Base-by-base conservation (phyloP, 306 rosid genomes). In the Quercus aquifolioides region DNA sequence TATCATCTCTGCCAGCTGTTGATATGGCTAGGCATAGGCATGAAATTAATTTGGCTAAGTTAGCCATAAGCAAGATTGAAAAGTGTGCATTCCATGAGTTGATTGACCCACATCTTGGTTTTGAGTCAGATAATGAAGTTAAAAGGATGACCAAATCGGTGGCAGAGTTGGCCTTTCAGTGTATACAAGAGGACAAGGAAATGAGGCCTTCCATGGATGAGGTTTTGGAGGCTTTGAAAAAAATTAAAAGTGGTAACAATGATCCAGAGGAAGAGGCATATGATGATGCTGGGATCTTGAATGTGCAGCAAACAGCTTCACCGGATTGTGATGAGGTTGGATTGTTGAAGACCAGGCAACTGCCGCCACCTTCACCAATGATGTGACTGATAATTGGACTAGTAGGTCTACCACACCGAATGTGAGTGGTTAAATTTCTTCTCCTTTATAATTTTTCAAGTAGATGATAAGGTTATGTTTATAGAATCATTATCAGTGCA, bases 161-260 rank as follows among this genome's bases (percentile, higher is more conserved):
- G 25, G 94, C 93, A 3, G 85, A 80, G 58, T 82, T 93, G 85
- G 98, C 94, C 52, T 90, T 91, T 75, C 92, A 25, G 4, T 93
- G 97, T 69, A 69, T 93, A 74, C 93, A 86, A 76, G 84, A 83
- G 84, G 89, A 91, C 86, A 87, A 76, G 82, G 93, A 88, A 28
- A 63, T 84, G 31, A 90, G 98, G 76, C 97, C 98, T 74, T 82
- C 89, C 46, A 92, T 90, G 96, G 86, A 82, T 52, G 86, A 86
- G 79, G 90, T 91, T 8, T 30, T 91, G 81, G 80, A 86, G 68
- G 64, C 71, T 6, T 88, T 91, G 75, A 80, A 78, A 82, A 81
- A 49, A 18, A 88, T 89, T 49, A 80, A 76, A 54, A 79, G 80
- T 62, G 77, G 84, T 51, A 81, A 75, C 1, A 80, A 81, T 56